Conservation (phyloP, 345 rosid genomes). For the Nasturtium officinale region DNA sequence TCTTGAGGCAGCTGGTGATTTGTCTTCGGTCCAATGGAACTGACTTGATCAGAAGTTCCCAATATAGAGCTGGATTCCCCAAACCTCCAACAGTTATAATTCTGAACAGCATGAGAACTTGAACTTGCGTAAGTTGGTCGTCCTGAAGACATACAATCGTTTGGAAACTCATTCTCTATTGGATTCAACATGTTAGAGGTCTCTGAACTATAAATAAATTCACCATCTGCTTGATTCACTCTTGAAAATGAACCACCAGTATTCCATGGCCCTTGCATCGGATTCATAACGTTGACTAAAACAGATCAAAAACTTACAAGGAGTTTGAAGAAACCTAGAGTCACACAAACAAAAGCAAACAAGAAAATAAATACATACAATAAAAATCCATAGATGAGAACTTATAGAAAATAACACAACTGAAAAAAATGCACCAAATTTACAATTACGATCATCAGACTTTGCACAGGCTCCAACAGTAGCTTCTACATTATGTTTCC, state of each 20-base stretch:
- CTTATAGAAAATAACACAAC: neutral
- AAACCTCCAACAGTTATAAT: conserved; percentile 57
- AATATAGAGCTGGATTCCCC: conserved; percentile 66
- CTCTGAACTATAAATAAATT: conserved; percentile 50
- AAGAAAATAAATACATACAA: conserved; percentile 23
- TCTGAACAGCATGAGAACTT: conserved; percentile 47
- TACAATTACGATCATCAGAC: conserved; percentile 35
- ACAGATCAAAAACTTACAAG: conserved; percentile 27
- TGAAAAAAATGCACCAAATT: conserved; percentile 20
- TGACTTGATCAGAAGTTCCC: conserved; percentile 49
- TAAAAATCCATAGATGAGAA: conserved; percentile 28
- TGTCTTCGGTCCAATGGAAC: conserved; percentile 51
- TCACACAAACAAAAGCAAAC: conserved; percentile 33
- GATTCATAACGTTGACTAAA: conserved; percentile 43
- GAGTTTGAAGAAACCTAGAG: conserved; percentile 39
- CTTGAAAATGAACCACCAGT: conserved; percentile 58
- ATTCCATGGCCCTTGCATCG: conserved; percentile 66
- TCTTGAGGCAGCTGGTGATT: conserved; percentile 54
- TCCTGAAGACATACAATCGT: conserved; percentile 49
- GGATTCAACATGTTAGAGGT: conserved; percentile 51
- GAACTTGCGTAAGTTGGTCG: conserved; percentile 47
- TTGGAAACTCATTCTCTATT: conserved; percentile 49
- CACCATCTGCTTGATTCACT: conserved; percentile 56
- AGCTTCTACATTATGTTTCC: conserved; percentile 26
- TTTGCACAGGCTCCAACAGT: conserved; percentile 17